phyloP scores from a whole-genome alignment of 2,329 filamentous ascomycete genomes.

The Talaromyces sp. region DNA sequence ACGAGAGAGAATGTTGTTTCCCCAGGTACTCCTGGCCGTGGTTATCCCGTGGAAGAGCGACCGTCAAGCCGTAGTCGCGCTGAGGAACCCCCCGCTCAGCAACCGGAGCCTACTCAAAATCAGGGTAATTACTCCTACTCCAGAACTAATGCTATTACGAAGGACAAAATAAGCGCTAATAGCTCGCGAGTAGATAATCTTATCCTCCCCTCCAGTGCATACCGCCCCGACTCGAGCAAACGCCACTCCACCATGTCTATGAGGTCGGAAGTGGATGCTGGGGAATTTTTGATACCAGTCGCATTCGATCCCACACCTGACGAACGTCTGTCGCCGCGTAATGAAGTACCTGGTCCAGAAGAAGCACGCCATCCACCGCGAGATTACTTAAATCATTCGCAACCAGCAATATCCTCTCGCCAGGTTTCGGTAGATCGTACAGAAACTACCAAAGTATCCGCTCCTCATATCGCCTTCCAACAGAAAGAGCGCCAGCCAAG shows the following conservation, averaged over 20 bases:
- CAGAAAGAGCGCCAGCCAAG: constrained; percentile 68
- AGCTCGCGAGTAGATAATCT: constrained; percentile 49
- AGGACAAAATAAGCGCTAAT: background rate
- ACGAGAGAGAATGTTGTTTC: constrained; percentile 57
- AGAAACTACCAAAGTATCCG: constrained; percentile 47
- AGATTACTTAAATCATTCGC: constrained; percentile 53
- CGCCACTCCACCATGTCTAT: constrained; percentile 65
- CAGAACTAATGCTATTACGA: background rate
- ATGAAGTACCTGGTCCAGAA: background rate
- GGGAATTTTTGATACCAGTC: constrained; percentile 68
- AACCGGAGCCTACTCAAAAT: constrained; percentile 22
- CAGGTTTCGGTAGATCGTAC: constrained; percentile 20
- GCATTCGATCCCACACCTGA: constrained; percentile 64
- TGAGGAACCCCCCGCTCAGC: constrained; percentile 23
- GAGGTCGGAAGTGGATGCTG: constrained; percentile 51
- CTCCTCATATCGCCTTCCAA: constrained; percentile 88
- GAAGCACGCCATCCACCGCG: constrained; percentile 30
- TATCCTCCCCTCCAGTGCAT: constrained; percentile 68
- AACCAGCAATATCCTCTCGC: constrained; percentile 24
- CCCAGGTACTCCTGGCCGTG: constrained; percentile 23
- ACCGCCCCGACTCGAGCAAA: constrained; percentile 57
- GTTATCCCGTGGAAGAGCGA: constrained; percentile 18
- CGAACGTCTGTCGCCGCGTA: constrained; percentile 45
- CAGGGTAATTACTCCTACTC: constrained; percentile 25
- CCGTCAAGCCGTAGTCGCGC: constrained; percentile 23